Evolutionary conservation across 495 filamentous ascomycete genomes (phyloP).

Genomic region (Geopyxis carbonaria): DNA sequence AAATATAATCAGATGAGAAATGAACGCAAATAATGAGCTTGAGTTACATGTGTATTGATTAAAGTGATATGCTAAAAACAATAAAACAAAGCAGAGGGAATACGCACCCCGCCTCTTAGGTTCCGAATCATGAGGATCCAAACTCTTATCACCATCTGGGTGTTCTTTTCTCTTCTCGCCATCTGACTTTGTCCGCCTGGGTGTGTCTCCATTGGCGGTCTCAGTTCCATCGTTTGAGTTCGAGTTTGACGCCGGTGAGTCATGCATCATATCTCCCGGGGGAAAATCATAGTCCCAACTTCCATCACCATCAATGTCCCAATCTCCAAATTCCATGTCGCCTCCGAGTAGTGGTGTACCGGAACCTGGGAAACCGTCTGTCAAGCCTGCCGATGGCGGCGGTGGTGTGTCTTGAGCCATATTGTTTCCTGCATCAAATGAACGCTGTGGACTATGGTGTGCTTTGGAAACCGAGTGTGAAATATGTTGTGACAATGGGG

Average conservation of each 20-base stretch:
- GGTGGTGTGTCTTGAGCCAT: slow-evolving; percentile 24
- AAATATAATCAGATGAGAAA: too few relatives aligned
- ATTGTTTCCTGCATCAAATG: slow-evolving; percentile 7
- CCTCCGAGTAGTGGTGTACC: slow-evolving; percentile 75
- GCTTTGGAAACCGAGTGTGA: slow-evolving; percentile 9
- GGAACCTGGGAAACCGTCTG: slow-evolving; percentile 30
- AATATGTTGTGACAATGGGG: slow-evolving; percentile 13
- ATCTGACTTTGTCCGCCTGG: slow-evolving; percentile 13
- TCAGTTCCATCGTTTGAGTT: slow-evolving; percentile 34
- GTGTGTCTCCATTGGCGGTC: slow-evolving; percentile 47
- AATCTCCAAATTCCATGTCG: slow-evolving; percentile 39
- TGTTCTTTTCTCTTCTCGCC: slow-evolving; percentile 69
- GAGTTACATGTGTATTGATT: too few relatives aligned
- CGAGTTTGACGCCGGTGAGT: slow-evolving; percentile 19
- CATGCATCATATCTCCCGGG: slow-evolving; percentile 5
- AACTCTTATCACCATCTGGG: slow-evolving; percentile 46
- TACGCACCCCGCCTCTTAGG: slow-evolving; percentile 25
- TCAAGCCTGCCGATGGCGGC: slow-evolving; percentile 12
- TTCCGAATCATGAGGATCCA: slow-evolving; percentile 28
- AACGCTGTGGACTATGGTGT: slow-evolving; percentile 14
- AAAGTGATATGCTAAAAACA: too few relatives aligned
- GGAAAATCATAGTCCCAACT: slow-evolving; percentile 46
- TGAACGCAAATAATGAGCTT: too few relatives aligned
- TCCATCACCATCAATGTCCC: slow-evolving; percentile 46
- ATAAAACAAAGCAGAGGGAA: too few relatives aligned